Conservation (phyloP, 164 flowering plant genomes). For the Tetracentron sinense region DNA sequence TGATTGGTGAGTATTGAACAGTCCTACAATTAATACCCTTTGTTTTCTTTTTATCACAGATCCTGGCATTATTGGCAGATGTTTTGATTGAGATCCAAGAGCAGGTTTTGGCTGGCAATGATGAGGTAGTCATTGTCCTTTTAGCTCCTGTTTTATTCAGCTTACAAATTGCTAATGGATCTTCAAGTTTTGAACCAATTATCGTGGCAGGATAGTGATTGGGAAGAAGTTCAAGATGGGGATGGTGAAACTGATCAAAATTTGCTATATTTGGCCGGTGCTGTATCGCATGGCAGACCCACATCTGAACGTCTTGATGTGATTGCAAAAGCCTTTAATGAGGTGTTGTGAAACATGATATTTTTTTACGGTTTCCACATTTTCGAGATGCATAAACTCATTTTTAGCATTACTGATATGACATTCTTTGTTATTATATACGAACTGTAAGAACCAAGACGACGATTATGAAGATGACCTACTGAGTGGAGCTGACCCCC, state of each 20-base stretch:
- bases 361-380: background rate
- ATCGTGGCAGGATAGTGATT: slow-evolving; percentile 70
- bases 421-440: slow-evolving; percentile 3
- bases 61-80: slow-evolving; percentile 76
- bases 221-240: slow-evolving; percentile 67
- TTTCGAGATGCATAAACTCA: background rate
- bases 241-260: slow-evolving; percentile 32
- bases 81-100: slow-evolving; percentile 82
- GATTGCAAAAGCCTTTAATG: slow-evolving; percentile 62
- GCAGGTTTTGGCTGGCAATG: slow-evolving; percentile 51
- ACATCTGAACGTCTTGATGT: slow-evolving; percentile 62
- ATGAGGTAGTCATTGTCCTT: slow-evolving; percentile 45
- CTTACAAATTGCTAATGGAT: background rate
- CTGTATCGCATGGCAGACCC: slow-evolving; percentile 39
- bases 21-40: background rate
- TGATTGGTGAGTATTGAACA: background rate
- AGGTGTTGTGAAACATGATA: slow-evolving; percentile 34
- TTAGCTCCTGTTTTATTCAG: background rate
- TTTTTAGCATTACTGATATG: background rate
- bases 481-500: slow-evolving; percentile 54
- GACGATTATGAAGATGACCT: slow-evolving; percentile 63
- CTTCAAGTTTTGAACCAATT: slow-evolving; percentile 2
- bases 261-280: slow-evolving; percentile 31
- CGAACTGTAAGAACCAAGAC: slow-evolving; percentile 46
- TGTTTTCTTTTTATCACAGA: slow-evolving; percentile 41